Conservation (phyloP, 2,329 filamentous ascomycete species). For the Penicillium sp. region DNA sequence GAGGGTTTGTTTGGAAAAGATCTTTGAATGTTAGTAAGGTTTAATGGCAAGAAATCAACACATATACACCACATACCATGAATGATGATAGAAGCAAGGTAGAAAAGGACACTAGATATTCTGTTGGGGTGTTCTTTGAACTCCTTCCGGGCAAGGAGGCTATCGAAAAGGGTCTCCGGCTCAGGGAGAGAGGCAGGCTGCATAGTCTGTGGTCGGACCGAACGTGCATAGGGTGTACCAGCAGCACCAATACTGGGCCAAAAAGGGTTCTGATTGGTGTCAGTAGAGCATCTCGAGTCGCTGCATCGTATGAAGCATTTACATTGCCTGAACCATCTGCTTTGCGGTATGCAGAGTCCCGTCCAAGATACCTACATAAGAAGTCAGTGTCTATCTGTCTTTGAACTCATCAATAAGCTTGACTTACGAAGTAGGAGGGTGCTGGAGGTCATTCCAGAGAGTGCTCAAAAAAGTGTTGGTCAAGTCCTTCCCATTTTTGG, state of each 20-base stretch:
- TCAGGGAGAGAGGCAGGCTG: slow-evolving; percentile 65
- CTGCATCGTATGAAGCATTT: slow-evolving; percentile 11
- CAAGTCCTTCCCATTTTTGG: slow-evolving; percentile 38
- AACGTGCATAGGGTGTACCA: slow-evolving; percentile 68
- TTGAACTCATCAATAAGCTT: background rate
- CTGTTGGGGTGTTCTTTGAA: slow-evolving; percentile 67
- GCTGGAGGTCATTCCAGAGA: slow-evolving; percentile 57
- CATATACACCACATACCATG: slow-evolving; percentile 43
- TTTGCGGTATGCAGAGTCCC: slow-evolving; percentile 35
- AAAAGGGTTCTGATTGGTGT: slow-evolving; percentile 57
- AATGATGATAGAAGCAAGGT: slow-evolving; percentile 69
- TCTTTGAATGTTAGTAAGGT: slow-evolving; percentile 42
- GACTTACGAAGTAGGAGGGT: slow-evolving; percentile 55
- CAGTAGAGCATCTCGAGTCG: slow-evolving; percentile 34
- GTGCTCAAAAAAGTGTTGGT: slow-evolving; percentile 55
- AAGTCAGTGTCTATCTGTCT: slow-evolving; percentile 13
- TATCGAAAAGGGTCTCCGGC: slow-evolving; percentile 67
- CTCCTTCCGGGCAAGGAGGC: slow-evolving; percentile 63
- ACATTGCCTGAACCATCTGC: slow-evolving; percentile 47
- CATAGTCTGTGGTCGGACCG: slow-evolving; percentile 59
- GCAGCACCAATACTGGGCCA: slow-evolving; percentile 66
- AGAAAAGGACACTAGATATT: slow-evolving; percentile 76
- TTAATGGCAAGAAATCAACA: background rate
- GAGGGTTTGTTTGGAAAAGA: slow-evolving; percentile 65
- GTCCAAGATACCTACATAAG: slow-evolving; percentile 38